Percentiles rank a stretch among this genome's conserved stretches.
These are phyloP conservation scores for Ophiognomonia clavigignenti-juglandacearum DNA, from an alignment of 2,329 filamentous ascomycete species.

Conservation along the genomic window DNA sequence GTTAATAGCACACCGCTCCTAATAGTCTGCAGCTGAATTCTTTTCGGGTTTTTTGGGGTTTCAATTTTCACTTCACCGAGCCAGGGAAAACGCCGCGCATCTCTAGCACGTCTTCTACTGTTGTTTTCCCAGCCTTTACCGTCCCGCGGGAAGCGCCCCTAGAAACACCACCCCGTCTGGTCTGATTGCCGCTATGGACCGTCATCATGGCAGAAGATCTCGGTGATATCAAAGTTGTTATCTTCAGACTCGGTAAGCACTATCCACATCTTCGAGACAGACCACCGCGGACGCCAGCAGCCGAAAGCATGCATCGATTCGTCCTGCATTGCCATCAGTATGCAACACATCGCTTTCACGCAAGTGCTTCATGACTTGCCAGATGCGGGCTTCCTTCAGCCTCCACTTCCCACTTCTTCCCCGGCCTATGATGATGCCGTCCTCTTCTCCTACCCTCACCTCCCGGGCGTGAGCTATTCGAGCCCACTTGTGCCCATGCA, in stretches of 20 bases:
- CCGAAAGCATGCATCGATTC: no score
- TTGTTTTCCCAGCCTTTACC: not conserved
- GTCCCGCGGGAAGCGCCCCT: conserved; percentile 1
- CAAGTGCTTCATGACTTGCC: conserved; percentile 15
- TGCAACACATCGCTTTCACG: no score
- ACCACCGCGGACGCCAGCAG: no score
- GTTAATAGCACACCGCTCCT: conserved; percentile 2
- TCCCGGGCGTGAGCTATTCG: not conserved
- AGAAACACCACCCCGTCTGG: no score
- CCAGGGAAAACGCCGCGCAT: not conserved
- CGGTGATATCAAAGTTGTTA: conserved; percentile 38
- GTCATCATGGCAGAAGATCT: conserved; percentile 26
- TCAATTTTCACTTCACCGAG: not conserved
- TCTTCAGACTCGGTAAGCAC: conserved; percentile 54
- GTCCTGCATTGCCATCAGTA: no score
- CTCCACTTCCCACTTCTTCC: not conserved
- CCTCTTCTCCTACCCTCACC: no score
- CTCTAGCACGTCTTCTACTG: not conserved
- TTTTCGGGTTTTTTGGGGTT: not conserved
- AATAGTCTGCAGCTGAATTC: not conserved
- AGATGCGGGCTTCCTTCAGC: conserved; percentile 5
- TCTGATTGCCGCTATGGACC: no score
- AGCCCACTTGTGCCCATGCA: conserved; percentile 22
- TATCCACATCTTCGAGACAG: no score
- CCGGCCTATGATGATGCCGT: not conserved